Evolutionary conservation across 768 basidiomycete species (phyloP).

Genomic region (Asterophora lycoperdoides): DNA sequence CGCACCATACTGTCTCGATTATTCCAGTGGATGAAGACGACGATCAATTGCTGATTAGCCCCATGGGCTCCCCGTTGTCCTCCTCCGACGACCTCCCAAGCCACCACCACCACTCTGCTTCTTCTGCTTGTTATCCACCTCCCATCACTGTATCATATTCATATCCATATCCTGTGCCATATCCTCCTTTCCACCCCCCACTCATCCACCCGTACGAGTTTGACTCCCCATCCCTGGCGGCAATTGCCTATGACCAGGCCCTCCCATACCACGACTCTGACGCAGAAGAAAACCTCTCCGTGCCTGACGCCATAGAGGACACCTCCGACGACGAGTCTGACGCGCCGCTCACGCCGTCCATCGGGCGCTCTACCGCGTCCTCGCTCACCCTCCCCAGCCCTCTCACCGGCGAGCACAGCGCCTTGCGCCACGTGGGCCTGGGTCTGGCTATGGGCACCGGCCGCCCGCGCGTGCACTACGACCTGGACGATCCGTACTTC

Average conservation of each 20-base stretch:
- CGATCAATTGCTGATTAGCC: slow-evolving; percentile 58
- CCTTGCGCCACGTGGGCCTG: too few species aligned
- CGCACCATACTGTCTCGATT: slow-evolving; percentile 43
- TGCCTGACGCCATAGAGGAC: slow-evolving; percentile 82
- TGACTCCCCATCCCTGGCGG: slow-evolving; percentile 44
- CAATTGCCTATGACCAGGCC: slow-evolving; percentile 49
- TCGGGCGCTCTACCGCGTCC: slow-evolving; percentile 53
- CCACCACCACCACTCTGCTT: slow-evolving; percentile 21
- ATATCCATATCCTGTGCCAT: slow-evolving; percentile 60
- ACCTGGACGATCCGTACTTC: slow-evolving; percentile 56
- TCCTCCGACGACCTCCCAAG: slow-evolving; percentile 71
- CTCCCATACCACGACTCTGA: slow-evolving; percentile 61
- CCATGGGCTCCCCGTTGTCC: slow-evolving; percentile 64
- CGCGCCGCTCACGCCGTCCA: slow-evolving; percentile 55
- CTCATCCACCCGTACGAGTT: slow-evolving; percentile 50
- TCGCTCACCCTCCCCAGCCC: slow-evolving; percentile 36
- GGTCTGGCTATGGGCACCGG: slow-evolving; percentile 16
- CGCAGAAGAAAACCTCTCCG: slow-evolving; percentile 63
- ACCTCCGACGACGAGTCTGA: slow-evolving; percentile 85
- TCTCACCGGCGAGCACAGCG: slow-evolving; percentile 48
- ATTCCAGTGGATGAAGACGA: slow-evolving; percentile 56
- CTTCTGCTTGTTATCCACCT: slow-evolving; percentile 39
- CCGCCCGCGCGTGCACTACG: slow-evolving; percentile 59
- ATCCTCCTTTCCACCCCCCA: slow-evolving; percentile 57
- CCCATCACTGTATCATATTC: slow-evolving; percentile 40